Evolutionary conservation across 164 flowering plant species (phyloP).

Genomic region (Aristolochia contorta): DNA sequence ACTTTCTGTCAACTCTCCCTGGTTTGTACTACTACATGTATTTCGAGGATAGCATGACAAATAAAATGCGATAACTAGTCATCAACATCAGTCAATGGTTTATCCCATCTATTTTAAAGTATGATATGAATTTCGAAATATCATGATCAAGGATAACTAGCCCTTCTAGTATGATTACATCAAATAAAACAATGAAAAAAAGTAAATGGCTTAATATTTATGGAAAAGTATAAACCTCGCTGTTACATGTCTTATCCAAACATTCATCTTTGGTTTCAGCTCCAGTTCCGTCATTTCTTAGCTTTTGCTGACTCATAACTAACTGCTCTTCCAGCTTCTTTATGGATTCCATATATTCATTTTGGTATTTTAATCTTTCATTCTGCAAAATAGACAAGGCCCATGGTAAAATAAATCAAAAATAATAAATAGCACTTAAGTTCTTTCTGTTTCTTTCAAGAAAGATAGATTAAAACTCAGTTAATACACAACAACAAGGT

Average conservation of each 20-base stretch:
- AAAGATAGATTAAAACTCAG: too few species aligned
- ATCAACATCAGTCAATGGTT: neutral
- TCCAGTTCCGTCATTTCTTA: constrained; percentile 16
- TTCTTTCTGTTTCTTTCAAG: too few species aligned
- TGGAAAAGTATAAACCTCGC: constrained; percentile 29
- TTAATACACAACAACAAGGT: too few species aligned
- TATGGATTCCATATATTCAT: constrained; percentile 71
- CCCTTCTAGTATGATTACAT: too few species aligned
- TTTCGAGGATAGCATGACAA: too few species aligned
- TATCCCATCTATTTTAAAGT: too few species aligned
- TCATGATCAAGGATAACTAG: neutral
- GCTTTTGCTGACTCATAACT: constrained; percentile 42
- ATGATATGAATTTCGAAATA: neutral
- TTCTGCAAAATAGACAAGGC: constrained; percentile 26
- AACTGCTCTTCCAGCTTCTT: constrained; percentile 78
- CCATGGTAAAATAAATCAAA: neutral
- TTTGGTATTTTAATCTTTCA: constrained; percentile 58
- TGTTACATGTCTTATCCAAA: constrained; percentile 21
- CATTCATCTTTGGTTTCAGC: constrained; percentile 19
- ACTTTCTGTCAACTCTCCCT: too few species aligned
- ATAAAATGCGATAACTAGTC: neutral
- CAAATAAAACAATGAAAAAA: neutral
- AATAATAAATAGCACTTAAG: neutral
- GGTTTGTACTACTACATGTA: too few species aligned
- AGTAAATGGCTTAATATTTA: neutral